Conservation (phyloP, 805 yeast species). For the Kodamaea nitidulidarum region DNA sequence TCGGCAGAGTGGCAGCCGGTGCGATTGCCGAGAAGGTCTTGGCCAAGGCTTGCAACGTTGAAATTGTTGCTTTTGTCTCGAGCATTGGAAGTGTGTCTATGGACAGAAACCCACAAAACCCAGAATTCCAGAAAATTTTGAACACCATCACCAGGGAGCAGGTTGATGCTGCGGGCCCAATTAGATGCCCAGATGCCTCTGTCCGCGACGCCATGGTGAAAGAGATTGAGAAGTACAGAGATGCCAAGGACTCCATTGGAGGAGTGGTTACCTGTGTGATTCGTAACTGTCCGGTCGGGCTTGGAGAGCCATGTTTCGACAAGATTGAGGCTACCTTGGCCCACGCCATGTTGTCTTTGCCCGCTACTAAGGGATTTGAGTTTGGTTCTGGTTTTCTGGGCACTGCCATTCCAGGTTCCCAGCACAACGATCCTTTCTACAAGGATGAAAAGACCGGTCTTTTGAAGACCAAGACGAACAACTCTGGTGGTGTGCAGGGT, state of each 20-base stretch:
- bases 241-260: constrained; percentile 87
- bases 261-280: constrained; percentile 97
- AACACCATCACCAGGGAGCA: constrained; percentile 79
- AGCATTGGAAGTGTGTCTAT: constrained; percentile 80
- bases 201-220: constrained; percentile 77
- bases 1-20: constrained; percentile 98
- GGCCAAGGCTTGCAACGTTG: constrained; percentile 71
- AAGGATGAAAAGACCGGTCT: constrained; percentile 54
- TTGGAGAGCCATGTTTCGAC: constrained; percentile 97
- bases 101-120: constrained; percentile 65
- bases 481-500: constrained; percentile 97
- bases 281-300: constrained; percentile 89
- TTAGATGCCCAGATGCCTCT: constrained; percentile 83
- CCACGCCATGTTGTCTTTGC: constrained; percentile 96
- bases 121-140: constrained; percentile 62
- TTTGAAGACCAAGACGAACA: constrained; percentile 83
- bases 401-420: constrained; percentile 82
- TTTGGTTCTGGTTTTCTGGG: constrained; percentile 96
- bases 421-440: constrained; percentile 87
- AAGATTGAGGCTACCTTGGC: constrained; percentile 93
- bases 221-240: constrained; percentile 83
- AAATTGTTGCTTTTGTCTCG: constrained; percentile 95
- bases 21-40: constrained; percentile 95
- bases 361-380: constrained; percentile 98
- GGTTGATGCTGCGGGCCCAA: constrained; percentile 84